Conservation (phyloP, 2,329 filamentous ascomycete species). For the Ophiostoma tasmaniense region DNA sequence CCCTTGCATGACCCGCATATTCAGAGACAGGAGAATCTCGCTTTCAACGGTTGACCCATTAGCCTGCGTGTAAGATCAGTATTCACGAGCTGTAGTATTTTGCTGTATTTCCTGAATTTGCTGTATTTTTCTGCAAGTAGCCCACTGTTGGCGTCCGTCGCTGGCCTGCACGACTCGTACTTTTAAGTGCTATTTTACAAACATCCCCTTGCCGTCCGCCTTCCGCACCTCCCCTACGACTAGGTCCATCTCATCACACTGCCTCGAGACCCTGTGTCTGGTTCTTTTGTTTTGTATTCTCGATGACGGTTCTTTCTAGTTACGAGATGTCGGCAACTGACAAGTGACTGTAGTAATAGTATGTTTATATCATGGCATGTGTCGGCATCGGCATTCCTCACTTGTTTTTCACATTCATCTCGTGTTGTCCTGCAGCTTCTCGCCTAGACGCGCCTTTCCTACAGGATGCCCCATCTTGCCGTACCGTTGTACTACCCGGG, state of each 20-base stretch:
- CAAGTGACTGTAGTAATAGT: neutral
- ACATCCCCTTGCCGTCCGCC: neutral
- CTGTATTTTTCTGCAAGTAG: neutral
- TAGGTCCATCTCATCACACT: neutral
- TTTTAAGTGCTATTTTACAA: neutral
- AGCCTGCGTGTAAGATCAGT: neutral
- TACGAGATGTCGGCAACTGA: neutral
- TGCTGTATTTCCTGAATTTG: neutral
- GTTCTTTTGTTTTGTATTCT: neutral
- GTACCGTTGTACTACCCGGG: slow-evolving; percentile 2
- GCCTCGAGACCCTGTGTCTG: neutral
- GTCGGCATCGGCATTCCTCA: neutral
- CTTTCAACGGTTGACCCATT: slow-evolving; percentile 13
- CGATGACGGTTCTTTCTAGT: neutral
- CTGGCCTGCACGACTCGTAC: neutral
- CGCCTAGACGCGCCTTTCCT: slow-evolving; percentile 8
- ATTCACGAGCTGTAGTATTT: neutral
- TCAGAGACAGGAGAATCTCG: slow-evolving; percentile 11
- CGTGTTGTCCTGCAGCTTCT: slow-evolving; percentile 7
- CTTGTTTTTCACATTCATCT: neutral
- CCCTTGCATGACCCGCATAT: slow-evolving; percentile 14
- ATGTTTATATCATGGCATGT: neutral
- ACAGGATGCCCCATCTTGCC: neutral
- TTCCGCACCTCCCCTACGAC: neutral
- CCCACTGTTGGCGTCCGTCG: neutral